A percentile compares a stretch with the other conserved stretches of the same genome.
Evolutionary conservation across 2,329 filamentous ascomycete species (phyloP).

Genomic region (Dothideomycetes sp.): DNA sequence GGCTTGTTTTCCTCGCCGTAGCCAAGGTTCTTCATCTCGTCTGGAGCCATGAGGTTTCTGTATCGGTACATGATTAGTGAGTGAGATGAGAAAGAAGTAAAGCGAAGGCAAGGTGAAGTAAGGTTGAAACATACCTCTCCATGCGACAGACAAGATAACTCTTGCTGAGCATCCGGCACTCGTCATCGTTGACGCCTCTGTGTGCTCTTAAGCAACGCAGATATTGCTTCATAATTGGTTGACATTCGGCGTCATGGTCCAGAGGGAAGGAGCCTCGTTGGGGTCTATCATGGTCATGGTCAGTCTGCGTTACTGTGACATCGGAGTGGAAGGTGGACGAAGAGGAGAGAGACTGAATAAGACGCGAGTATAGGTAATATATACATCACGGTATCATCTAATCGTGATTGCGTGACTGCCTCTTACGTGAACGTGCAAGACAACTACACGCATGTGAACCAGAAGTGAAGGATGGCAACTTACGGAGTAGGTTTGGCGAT

Average conservation of each 20-base stretch:
- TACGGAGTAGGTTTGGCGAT: conserved; percentile 61
- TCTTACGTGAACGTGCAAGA: too few relatives aligned
- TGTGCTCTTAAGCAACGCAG: conserved; percentile 77
- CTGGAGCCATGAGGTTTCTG: conserved; percentile 86
- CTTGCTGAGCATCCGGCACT: conserved; percentile 79
- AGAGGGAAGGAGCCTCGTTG: conserved; percentile 93
- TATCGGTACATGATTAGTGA: conserved; percentile 22
- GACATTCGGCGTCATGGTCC: conserved; percentile 95
- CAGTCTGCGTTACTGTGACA: not conserved
- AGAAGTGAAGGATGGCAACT: conserved; percentile 17
- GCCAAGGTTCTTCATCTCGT: conserved; percentile 89
- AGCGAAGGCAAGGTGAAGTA: too few relatives aligned
- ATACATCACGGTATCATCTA: not conserved
- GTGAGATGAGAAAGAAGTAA: not conserved
- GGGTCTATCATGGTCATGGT: conserved; percentile 43
- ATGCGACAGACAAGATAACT: conserved; percentile 84
- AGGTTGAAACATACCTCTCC: conserved; percentile 56
- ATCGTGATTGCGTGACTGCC: too few relatives aligned
- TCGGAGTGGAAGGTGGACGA: not conserved
- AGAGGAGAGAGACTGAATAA: not conserved
- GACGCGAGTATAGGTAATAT: not conserved
- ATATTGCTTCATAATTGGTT: conserved; percentile 74
- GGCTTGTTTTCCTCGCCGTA: conserved; percentile 44
- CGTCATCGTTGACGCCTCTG: conserved; percentile 72
- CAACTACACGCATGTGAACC: too few relatives aligned